These are phyloP conservation scores for Solanum peruvianum DNA, from an alignment of 257 asterid species.

Conservation along the genomic window DNA sequence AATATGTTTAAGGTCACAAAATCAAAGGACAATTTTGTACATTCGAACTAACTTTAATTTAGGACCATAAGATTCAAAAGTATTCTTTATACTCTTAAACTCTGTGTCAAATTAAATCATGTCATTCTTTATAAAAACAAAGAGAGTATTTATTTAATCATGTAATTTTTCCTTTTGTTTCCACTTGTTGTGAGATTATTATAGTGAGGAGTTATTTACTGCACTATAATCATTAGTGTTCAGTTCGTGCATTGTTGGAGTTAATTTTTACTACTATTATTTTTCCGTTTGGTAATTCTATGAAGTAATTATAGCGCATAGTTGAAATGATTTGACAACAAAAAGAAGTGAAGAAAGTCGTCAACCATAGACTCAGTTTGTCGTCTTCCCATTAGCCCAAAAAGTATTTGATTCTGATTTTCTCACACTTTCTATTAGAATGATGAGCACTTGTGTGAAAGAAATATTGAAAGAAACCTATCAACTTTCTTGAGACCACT, in stretches of 20 bases:
- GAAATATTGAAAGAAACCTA: neutral
- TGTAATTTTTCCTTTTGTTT: too few relatives aligned
- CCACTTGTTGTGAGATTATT: neutral
- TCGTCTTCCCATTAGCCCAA: neutral
- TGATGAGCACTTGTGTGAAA: neutral
- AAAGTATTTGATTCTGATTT: neutral
- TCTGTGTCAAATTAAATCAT: rapidly evolving
- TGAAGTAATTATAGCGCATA: neutral
- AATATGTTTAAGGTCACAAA: too few relatives aligned
- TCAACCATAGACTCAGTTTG: neutral
- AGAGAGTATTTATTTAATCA: too few relatives aligned
- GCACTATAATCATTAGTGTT: neutral
- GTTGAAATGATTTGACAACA: neutral
- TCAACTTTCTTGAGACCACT: neutral
- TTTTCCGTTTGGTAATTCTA: neutral
- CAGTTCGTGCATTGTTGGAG: neutral
- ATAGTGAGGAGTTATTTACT: neutral
- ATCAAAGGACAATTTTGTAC: too few relatives aligned
- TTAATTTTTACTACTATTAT: neutral
- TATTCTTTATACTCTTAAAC: too few relatives aligned
- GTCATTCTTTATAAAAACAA: too few relatives aligned
- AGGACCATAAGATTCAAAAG: rapidly evolving
- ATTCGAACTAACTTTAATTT: too few relatives aligned
- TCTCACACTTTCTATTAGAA: neutral
- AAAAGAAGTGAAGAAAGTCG: neutral